Percentiles rank a stretch among this genome's conserved stretches.
phyloP scores from a whole-genome alignment of 108 stramenopile genomes.

The Skeletonema potamos region DNA sequence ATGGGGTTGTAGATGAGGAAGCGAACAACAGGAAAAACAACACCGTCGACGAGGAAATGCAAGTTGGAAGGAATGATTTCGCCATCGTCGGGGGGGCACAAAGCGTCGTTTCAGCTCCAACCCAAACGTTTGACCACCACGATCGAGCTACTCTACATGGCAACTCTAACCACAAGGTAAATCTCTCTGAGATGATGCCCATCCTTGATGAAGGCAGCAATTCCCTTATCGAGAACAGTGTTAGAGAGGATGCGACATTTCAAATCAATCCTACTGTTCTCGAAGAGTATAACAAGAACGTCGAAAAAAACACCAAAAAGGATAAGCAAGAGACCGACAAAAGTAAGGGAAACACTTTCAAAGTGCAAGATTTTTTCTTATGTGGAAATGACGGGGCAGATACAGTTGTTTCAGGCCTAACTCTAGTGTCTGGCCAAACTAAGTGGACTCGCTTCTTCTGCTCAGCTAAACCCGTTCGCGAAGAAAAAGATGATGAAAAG shows the following conservation, averaged over 20 bases:
- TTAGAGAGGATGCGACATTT: not conserved
- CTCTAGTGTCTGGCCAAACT: not conserved
- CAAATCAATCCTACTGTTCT: not conserved
- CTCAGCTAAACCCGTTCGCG: not conserved
- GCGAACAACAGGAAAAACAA: not conserved
- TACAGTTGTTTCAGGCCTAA: not conserved
- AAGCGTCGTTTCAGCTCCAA: not conserved
- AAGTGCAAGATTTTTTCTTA: not conserved
- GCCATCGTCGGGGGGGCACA: not conserved
- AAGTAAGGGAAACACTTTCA: not conserved
- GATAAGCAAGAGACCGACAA: not conserved
- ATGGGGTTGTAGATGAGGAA: not conserved
- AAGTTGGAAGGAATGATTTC: not conserved
- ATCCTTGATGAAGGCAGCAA: not conserved
- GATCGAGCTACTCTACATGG: not conserved
- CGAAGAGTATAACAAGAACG: not conserved
- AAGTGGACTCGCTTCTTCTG: not conserved
- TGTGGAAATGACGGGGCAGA: not conserved
- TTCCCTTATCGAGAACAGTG: not conserved
- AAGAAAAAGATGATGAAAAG: not conserved
- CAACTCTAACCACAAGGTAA: not conserved
- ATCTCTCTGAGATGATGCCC: not conserved
- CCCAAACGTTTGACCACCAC: not conserved
- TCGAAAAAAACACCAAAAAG: not conserved
- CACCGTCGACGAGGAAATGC: too few relatives aligned